phyloP scores from a whole-genome alignment of 208 protist genomes.

The Vickermania spadyakhi region DNA sequence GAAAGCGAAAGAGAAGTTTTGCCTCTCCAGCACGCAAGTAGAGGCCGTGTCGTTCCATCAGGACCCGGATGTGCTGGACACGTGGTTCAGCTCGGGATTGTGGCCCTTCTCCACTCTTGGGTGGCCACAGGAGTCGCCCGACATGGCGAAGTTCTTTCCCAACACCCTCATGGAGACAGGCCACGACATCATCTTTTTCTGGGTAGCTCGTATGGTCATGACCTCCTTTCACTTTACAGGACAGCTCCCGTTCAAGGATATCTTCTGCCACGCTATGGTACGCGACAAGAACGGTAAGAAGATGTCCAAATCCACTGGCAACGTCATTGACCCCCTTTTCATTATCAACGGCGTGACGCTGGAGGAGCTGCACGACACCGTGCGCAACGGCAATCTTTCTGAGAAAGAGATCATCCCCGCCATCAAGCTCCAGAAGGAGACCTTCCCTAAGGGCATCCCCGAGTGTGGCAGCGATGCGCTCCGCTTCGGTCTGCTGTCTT shows the following conservation, averaged over 20 bases:
- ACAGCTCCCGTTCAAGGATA: slow-evolving; percentile 94
- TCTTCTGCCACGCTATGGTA: slow-evolving; percentile 99
- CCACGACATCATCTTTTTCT: slow-evolving; percentile 99
- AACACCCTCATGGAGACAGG: slow-evolving; percentile 98
- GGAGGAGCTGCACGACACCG: slow-evolving; percentile 87
- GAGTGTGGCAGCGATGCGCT: slow-evolving; percentile 99
- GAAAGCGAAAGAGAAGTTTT: slow-evolving; percentile 84
- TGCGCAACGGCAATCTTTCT: slow-evolving; percentile 92
- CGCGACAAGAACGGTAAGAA: slow-evolving; percentile 99
- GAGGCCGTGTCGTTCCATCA: slow-evolving; percentile 70
- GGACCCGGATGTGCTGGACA: slow-evolving; percentile 99
- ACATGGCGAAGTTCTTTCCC: slow-evolving; percentile 97
- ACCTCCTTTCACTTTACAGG: slow-evolving; percentile 94
- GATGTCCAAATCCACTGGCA: slow-evolving; percentile 99
- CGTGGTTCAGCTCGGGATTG: slow-evolving; percentile 99
- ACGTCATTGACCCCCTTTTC: slow-evolving; percentile 99
- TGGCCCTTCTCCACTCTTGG: slow-evolving; percentile 98
- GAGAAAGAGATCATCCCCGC: slow-evolving; percentile 89
- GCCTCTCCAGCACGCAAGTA: slow-evolving; percentile 51
- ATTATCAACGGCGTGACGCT: slow-evolving; percentile 97
- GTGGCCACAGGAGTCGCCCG: slow-evolving; percentile 91
- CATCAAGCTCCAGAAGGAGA: slow-evolving; percentile 86
- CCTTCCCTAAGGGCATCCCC: slow-evolving; percentile 94
- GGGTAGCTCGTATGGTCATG: slow-evolving; percentile 99
- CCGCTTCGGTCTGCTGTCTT: slow-evolving; percentile 97